Conservation (phyloP, 441 rosid species). For the Brassica balearica region DNA sequence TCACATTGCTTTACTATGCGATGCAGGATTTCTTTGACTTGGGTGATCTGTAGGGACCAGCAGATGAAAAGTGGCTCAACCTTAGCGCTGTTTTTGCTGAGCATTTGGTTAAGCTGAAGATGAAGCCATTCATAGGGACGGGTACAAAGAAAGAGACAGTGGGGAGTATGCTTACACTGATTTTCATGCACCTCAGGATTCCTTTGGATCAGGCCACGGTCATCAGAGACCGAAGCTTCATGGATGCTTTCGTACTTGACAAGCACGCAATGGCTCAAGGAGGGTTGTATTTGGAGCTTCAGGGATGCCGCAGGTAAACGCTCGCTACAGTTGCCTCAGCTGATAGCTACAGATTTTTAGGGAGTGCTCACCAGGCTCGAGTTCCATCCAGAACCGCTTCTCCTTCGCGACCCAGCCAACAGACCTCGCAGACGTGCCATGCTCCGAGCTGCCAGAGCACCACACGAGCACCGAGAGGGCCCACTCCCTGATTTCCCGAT, state of each 20-base stretch:
- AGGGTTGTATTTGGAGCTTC: background rate
- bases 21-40: background rate
- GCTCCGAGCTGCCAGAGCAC: background rate
- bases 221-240: background rate
- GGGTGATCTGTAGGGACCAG: background rate
- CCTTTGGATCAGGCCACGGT: background rate
- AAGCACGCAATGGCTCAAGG: background rate
- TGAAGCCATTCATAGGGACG: background rate
- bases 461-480: background rate
- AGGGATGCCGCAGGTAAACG: background rate
- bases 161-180: background rate
- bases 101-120: background rate
- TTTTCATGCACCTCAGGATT: background rate
- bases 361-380: background rate
- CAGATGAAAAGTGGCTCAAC: background rate
- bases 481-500: background rate
- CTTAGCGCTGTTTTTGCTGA: background rate
- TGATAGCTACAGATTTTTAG: background rate
- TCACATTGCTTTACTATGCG: too few species aligned
- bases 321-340: background rate
- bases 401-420: background rate
- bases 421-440: background rate
- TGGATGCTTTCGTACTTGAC: background rate
- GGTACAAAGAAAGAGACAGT: background rate
- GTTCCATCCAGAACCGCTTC: background rate